Evolutionary conservation across 1,139 yeast species (phyloP).

Genomic region (Pichia sp.): DNA sequence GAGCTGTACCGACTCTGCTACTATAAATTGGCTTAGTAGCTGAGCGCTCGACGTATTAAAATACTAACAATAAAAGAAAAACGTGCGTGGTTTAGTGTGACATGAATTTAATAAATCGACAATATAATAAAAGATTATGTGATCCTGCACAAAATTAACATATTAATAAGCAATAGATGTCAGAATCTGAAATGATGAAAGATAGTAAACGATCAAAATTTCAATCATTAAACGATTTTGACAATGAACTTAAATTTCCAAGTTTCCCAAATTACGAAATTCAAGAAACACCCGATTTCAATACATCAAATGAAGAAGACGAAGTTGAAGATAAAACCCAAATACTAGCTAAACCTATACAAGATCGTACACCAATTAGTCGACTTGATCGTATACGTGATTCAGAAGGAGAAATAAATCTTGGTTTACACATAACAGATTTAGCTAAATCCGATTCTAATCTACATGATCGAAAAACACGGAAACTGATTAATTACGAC

Average conservation of each 20-base stretch:
- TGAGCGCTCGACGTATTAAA: no score
- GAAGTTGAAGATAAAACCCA: conserved; percentile 1
- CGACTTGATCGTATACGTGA: conserved; percentile 11
- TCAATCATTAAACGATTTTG: no score
- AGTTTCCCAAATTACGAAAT: conserved; percentile 17
- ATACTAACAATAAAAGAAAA: no score
- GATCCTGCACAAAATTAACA: no score
- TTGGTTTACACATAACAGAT: conserved; percentile 11
- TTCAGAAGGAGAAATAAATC: conserved; percentile 14
- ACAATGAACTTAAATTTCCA: conserved; percentile 5
- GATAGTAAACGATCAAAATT: no score
- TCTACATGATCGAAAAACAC: background rate
- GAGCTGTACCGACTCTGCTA: no score
- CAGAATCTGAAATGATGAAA: no score
- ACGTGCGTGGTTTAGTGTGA: no score
- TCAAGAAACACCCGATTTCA: conserved; percentile 24
- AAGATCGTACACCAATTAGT: conserved; percentile 9
- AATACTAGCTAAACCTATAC: conserved; percentile 12
- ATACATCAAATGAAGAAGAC: conserved; percentile 21
- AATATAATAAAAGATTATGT: no score
- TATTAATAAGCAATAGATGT: no score
- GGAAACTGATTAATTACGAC: conserved; percentile 14
- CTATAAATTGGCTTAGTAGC: no score
- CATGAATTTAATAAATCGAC: no score
- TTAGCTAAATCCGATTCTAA: background rate